Percentiles rank a stretch among this genome's conserved stretches.
Evolutionary conservation across 441 rosid genomes (phyloP).

Genomic region (Euphorbia celastroides): DNA sequence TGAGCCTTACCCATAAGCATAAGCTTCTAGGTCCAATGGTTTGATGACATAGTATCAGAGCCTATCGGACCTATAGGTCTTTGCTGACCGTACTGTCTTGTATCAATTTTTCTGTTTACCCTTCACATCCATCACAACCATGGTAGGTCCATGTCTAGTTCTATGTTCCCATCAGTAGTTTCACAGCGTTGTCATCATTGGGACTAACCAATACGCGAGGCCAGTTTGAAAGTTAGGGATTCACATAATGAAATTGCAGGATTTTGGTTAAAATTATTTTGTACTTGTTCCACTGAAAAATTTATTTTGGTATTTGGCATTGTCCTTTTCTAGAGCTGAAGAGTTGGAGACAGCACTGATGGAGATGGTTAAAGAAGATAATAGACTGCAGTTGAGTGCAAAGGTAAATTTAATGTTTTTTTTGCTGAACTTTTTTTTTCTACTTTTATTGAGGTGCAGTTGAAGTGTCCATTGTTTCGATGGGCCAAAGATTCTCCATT

Average conservation of each 20-base stretch:
- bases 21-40: too few species aligned
- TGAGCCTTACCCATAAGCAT: too few species aligned
- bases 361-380: constrained; percentile 96
- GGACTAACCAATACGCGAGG: constrained; percentile 8
- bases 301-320: background rate
- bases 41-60: too few species aligned
- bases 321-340: constrained; percentile 58
- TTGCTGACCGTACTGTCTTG: background rate
- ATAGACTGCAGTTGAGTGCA: constrained; percentile 81
- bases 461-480: too few species aligned
- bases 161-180: background rate
- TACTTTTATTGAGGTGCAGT: constrained; percentile 3
- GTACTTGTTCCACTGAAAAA: constrained; percentile 1
- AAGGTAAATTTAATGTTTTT: constrained; percentile 42
- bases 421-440: constrained; percentile 6
- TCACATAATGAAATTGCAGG: constrained; percentile 4
- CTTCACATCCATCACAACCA: background rate
- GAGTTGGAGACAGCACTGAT: constrained; percentile 97
- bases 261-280: constrained; percentile 8
- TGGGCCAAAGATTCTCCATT: too few species aligned
- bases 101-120: background rate
- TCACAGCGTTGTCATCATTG: background rate
- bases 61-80: too few species aligned
- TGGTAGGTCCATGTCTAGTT: background rate
- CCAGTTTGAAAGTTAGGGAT: constrained; percentile 12